Evolutionary conservation across 257 asterid genomes (phyloP).

Genomic region (Misopates orontium): DNA sequence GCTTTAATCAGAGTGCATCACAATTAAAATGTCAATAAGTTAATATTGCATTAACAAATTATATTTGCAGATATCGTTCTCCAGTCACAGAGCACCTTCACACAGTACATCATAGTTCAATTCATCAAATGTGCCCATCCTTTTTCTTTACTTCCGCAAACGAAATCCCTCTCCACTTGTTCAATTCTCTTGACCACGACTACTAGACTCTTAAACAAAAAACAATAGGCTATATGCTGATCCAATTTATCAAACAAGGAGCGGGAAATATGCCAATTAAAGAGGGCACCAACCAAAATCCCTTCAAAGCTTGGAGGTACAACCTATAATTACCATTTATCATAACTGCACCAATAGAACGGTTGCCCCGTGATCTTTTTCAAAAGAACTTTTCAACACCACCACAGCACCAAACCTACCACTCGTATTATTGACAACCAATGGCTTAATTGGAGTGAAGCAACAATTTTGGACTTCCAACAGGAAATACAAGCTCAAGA

Average conservation of each 20-base stretch:
- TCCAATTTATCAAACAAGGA: neutral
- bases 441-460: neutral
- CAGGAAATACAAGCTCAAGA: neutral
- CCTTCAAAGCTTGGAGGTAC: constrained; percentile 1
- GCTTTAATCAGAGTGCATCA: neutral
- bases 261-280: neutral
- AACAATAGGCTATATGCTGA: constrained; percentile 1
- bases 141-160: neutral
- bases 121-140: neutral
- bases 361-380: neutral
- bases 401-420: neutral
- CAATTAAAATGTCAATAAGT: neutral
- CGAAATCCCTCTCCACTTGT: neutral
- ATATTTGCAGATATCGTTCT: neutral
- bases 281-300: neutral
- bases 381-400: neutral
- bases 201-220: neutral
- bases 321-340: neutral
- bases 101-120: neutral
- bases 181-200: neutral
- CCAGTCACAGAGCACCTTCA: constrained; percentile 6
- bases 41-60: neutral
- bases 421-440: neutral
- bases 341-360: no score
- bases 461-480: neutral